Percentiles rank a stretch among this genome's conserved stretches.
These are phyloP conservation scores for Dryadomyces quercus-mongolicae DNA, from an alignment of 2,329 filamentous ascomycete genomes.

Conservation along the genomic window DNA sequence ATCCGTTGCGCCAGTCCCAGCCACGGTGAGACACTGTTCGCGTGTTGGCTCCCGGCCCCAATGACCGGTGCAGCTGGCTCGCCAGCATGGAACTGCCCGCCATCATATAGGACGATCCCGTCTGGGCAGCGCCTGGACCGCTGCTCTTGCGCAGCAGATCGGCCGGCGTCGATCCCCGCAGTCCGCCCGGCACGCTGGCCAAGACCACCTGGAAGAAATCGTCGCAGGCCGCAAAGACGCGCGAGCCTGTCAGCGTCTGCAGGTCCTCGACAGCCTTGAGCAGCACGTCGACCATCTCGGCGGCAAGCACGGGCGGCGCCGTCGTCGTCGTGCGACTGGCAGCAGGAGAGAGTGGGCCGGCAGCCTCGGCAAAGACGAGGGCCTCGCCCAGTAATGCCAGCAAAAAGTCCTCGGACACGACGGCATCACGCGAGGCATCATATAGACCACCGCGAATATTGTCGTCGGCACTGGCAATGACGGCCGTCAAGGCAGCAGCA, in stretches of 20 bases:
- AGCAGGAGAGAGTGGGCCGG: too few species aligned
- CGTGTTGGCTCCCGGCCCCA: constrained; percentile 38
- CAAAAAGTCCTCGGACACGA: constrained; percentile 80
- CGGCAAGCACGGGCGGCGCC: constrained; percentile 33
- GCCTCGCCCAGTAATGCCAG: constrained; percentile 75
- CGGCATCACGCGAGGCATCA: constrained; percentile 66
- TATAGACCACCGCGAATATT: constrained; percentile 86
- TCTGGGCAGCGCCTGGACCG: too few species aligned
- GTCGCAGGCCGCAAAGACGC: constrained; percentile 62
- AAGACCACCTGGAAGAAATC: constrained; percentile 69
- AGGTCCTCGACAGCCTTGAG: constrained; percentile 72
- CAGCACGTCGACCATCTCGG: constrained; percentile 61
- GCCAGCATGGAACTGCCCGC: constrained; percentile 63
- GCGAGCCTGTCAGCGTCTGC: constrained; percentile 54
- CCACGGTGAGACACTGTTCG: constrained; percentile 28
- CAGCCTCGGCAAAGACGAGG: constrained; percentile 50
- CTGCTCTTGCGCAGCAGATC: constrained; percentile 46
- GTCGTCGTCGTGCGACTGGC: too few species aligned
- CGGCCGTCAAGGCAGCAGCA: constrained; percentile 63
- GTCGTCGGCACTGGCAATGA: constrained; percentile 76
- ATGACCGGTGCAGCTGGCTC: constrained; percentile 48
- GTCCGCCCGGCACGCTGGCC: constrained; percentile 46
- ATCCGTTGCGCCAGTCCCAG: constrained; percentile 44
- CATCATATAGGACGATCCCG: constrained; percentile 54
- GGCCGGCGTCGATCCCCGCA: constrained; percentile 49